Conservation (phyloP, 2,329 filamentous ascomycete genomes). For the Microcera coccophila region DNA sequence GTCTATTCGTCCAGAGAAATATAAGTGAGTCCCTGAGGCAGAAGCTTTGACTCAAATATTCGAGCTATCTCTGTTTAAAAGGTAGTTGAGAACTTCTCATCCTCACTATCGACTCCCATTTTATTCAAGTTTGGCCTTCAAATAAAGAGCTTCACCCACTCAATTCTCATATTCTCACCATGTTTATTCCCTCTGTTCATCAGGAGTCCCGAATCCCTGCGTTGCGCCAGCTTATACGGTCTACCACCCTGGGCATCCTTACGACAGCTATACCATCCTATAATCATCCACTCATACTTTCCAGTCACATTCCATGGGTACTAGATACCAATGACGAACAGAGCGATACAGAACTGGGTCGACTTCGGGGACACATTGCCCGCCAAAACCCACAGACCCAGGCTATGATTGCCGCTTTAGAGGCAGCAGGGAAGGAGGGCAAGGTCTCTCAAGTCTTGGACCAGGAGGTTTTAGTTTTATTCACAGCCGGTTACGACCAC, state of each 20-base stretch:
- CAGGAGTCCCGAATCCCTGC: slow-evolving; percentile 46
- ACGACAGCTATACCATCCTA: slow-evolving; percentile 57
- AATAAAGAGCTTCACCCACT: no score
- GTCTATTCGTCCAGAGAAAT: no score
- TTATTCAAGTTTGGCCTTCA: no score
- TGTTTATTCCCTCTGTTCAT: slow-evolving; percentile 56
- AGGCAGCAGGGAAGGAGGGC: slow-evolving; percentile 13
- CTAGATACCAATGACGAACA: slow-evolving; percentile 46
- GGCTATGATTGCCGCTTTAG: slow-evolving; percentile 48
- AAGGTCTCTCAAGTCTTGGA: slow-evolving; percentile 37
- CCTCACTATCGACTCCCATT: no score
- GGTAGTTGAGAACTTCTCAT: no score
- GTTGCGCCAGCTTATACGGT: slow-evolving; percentile 54
- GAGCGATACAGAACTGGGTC: slow-evolving; percentile 37
- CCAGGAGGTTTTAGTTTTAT: slow-evolving; percentile 59
- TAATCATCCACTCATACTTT: slow-evolving; percentile 49
- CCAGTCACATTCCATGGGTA: slow-evolving; percentile 58
- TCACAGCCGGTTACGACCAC: slow-evolving; percentile 55
- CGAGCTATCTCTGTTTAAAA: no score
- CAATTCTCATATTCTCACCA: no score
- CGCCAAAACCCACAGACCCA: slow-evolving; percentile 61
- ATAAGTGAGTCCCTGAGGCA: no score
- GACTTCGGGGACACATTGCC: slow-evolving; percentile 59
- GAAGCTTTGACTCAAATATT: no score
- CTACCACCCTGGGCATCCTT: slow-evolving; percentile 59